A percentile compares a stretch with the other conserved stretches of the same genome.
Conservation (phyloP, 306 rosid genomes). For the Cucurbita argyrosperma region DNA sequence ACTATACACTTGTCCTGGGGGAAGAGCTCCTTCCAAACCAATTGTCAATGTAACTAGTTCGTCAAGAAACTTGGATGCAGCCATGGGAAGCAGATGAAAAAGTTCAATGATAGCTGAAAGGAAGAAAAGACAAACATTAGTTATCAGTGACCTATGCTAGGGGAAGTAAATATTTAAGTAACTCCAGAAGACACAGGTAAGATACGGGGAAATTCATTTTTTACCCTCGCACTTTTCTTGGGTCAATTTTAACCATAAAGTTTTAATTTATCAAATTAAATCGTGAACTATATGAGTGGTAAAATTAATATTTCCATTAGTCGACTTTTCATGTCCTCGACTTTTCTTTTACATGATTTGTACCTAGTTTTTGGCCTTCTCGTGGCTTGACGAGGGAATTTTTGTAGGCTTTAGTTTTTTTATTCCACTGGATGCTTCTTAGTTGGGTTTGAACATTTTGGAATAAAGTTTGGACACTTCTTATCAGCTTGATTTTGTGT, state of each 20-base stretch:
- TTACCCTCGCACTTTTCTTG: background rate
- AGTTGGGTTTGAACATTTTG: background rate
- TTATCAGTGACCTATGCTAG: constrained; percentile 5
- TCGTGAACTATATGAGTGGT: background rate
- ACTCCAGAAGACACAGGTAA: constrained; percentile 8
- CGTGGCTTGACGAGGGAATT: background rate
- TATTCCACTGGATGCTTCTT: background rate
- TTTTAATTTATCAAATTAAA: background rate
- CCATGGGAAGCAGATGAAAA: constrained; percentile 89
- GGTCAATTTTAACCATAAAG: background rate
- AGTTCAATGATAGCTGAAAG: constrained; percentile 92
- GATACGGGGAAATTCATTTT: background rate
- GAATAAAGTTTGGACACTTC: background rate
- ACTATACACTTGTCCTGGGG: constrained; percentile 87
- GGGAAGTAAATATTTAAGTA: constrained; percentile 11
- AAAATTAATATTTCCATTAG: background rate
- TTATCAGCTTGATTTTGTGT: background rate
- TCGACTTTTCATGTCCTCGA: background rate
- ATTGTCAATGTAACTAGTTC: constrained; percentile 94
- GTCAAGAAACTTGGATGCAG: constrained; percentile 95
- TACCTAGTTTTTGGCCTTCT: background rate
- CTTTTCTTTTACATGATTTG: background rate
- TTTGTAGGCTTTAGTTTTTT: background rate
- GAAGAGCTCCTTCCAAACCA: constrained; percentile 97
- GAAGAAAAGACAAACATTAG: constrained; percentile 12